phyloP scores from a whole-genome alignment of 2,329 filamentous ascomycete genomes.

The Penicillium hordei region DNA sequence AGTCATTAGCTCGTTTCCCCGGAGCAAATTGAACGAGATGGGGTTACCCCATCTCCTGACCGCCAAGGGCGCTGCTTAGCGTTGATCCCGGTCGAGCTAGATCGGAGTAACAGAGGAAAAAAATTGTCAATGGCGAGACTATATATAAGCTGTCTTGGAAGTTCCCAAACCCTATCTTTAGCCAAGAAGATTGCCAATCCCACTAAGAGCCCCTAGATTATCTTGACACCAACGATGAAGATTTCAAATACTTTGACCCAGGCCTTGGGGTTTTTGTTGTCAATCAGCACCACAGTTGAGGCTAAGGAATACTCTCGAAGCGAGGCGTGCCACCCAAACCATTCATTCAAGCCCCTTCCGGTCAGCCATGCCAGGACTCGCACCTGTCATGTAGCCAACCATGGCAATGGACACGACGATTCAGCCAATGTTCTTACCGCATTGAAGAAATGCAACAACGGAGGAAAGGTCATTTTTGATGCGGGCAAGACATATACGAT shows the following conservation, averaged over 20 bases:
- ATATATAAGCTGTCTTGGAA: background rate
- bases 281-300: conserved; percentile 20
- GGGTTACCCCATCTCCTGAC: conserved; percentile 7
- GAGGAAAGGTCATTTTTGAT: conserved; percentile 61
- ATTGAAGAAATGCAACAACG: conserved; percentile 61
- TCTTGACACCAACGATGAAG: conserved; percentile 25
- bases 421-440: conserved; percentile 55
- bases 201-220: background rate
- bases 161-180: background rate
- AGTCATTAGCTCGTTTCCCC: conserved; percentile 18
- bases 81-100: background rate
- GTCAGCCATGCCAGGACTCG: conserved; percentile 24
- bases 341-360: conserved; percentile 33
- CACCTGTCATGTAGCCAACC: conserved; percentile 31
- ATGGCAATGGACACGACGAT: conserved; percentile 46
- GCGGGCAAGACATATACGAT: conserved; percentile 59
- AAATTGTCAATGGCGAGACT: background rate
- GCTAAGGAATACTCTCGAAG: conserved; percentile 22
- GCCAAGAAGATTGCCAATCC: background rate
- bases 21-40: conserved; percentile 10
- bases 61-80: conserved; percentile 4
- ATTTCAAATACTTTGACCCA: conserved; percentile 25
- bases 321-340: conserved; percentile 29
- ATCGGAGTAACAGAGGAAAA: background rate
- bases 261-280: conserved; percentile 21